phyloP scores from a whole-genome alignment of 2,329 filamentous ascomycete genomes.

The Alternaria angustiovoidea region DNA sequence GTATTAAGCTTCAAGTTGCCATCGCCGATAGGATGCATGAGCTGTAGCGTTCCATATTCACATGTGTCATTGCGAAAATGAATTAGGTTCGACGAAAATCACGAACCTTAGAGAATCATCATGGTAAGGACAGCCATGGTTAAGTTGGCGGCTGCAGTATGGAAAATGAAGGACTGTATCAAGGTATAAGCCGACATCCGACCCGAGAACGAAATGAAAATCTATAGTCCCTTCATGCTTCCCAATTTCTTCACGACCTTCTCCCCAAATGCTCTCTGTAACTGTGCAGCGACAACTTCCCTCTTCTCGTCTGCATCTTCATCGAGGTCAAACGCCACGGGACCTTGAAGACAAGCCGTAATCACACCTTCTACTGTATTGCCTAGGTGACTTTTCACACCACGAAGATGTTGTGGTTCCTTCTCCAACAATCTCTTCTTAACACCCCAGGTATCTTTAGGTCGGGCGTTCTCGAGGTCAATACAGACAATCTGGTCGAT shows the following conservation, averaged over 20 bases:
- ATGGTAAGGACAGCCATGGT: neutral
- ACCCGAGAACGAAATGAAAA: neutral
- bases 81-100: neutral
- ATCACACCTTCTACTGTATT: conserved; percentile 37
- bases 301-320: conserved; percentile 41
- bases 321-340: conserved; percentile 38
- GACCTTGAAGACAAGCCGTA: conserved; percentile 42
- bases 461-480: conserved; percentile 44
- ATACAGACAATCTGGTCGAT: conserved; percentile 57
- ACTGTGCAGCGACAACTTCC: conserved; percentile 35
- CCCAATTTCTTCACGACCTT: conserved; percentile 41
- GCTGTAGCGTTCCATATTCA: neutral
- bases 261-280: conserved; percentile 45
- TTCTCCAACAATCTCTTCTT: conserved; percentile 39
- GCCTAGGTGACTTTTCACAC: conserved; percentile 39
- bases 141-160: neutral
- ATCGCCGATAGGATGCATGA: neutral
- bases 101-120: neutral
- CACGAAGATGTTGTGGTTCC: conserved; percentile 25
- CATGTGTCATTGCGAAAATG: neutral
- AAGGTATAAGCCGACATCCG: neutral
- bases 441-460: conserved; percentile 51
- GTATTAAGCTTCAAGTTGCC: neutral
- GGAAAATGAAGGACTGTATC: neutral
- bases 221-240: conserved; percentile 32